Evolutionary conservation across 371 early-diverging fungal species (phyloP).

Genomic region (Ordospora pajunii): DNA sequence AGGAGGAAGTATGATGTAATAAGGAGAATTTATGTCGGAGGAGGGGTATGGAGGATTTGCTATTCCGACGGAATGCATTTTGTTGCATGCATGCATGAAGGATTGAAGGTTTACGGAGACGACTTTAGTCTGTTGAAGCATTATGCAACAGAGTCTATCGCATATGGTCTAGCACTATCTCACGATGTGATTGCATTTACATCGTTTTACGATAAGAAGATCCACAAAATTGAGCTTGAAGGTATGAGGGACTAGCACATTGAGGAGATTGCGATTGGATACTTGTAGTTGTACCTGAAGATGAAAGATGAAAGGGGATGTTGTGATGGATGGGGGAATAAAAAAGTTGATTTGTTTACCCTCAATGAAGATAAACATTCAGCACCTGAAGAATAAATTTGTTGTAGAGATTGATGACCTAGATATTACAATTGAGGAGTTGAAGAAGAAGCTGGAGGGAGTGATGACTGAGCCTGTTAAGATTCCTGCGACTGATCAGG

Average conservation of each 20-base stretch:
- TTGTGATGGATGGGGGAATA: neutral
- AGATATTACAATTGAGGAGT: conserved; percentile 27
- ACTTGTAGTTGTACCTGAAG: neutral
- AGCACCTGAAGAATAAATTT: conserved; percentile 8
- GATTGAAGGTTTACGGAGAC: conserved; percentile 27
- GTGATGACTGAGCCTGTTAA: neutral
- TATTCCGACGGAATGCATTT: neutral
- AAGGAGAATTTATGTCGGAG: neutral
- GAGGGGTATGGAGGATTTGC: conserved; percentile 44
- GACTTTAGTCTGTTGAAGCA: conserved; percentile 5
- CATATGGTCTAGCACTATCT: conserved; percentile 16
- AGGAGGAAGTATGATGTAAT: neutral
- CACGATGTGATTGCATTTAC: conserved; percentile 4
- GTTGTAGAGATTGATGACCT: conserved; percentile 5
- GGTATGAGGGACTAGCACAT: neutral
- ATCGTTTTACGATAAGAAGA: conserved; percentile 32
- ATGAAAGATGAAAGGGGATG: neutral
- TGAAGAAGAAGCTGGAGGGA: conserved; percentile 21
- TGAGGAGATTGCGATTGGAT: neutral
- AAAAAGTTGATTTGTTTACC: conserved; percentile 19
- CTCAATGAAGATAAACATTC: conserved; percentile 19
- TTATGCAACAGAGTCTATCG: conserved; percentile 9
- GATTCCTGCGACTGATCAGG: conserved; percentile 6
- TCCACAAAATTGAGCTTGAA: neutral
- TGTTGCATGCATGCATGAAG: conserved; percentile 42